These are phyloP conservation scores for Beauveria sp. DNA, from an alignment of 2,329 filamentous ascomycete genomes.

Conservation along the genomic window DNA sequence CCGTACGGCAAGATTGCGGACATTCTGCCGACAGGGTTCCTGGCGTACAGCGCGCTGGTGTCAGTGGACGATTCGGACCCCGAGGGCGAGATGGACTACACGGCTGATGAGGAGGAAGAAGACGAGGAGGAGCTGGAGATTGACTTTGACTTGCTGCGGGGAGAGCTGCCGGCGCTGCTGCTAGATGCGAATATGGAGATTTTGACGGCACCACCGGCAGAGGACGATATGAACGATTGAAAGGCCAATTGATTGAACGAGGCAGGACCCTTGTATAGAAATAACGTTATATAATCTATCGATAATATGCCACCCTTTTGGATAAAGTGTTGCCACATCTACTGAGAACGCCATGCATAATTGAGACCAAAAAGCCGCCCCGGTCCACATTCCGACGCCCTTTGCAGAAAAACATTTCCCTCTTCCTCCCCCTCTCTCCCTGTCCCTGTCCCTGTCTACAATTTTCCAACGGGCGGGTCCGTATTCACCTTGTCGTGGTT, in stretches of 20 bases:
- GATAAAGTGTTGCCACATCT: too few relatives aligned
- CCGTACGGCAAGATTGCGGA: conserved; percentile 21
- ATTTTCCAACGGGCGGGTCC: conserved; percentile 34
- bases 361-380: too few relatives aligned
- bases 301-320: too few relatives aligned
- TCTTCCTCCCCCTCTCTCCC: too few relatives aligned
- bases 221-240: too few relatives aligned
- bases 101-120: conserved; percentile 22
- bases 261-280: too few relatives aligned
- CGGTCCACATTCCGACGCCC: too few relatives aligned
- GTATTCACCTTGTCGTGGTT: conserved; percentile 60
- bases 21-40: conserved; percentile 23
- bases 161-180: conserved; percentile 19
- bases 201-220: conserved; percentile 9
- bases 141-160: conserved; percentile 17
- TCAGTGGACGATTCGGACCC: conserved; percentile 12
- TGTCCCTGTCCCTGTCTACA: not conserved
- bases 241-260: too few relatives aligned
- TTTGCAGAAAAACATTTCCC: too few relatives aligned
- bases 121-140: conserved; percentile 21
- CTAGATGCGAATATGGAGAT: conserved; percentile 18
- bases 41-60: conserved; percentile 20
- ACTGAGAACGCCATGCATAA: too few relatives aligned
- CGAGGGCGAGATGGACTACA: conserved; percentile 22
- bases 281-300: too few relatives aligned